phyloP scores from a whole-genome alignment of 2,329 filamentous ascomycete genomes.

The Magnaporthiopsis incrustans region DNA sequence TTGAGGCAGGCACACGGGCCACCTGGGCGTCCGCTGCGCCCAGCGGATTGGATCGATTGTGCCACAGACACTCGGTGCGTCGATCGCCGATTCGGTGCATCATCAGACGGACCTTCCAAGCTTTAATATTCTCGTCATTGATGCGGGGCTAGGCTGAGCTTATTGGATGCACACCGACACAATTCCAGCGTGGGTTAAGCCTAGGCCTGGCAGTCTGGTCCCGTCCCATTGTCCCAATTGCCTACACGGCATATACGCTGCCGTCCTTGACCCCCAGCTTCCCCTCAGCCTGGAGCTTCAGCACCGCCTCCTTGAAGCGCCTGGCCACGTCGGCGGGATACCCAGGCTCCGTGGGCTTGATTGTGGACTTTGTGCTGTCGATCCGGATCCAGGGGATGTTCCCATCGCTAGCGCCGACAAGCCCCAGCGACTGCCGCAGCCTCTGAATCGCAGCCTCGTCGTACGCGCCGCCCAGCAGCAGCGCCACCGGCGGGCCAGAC shows the following conservation, averaged over 20 bases:
- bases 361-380: constrained; percentile 2
- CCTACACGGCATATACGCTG: background rate
- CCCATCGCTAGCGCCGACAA: background rate
- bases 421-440: constrained; percentile 4
- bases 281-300: background rate
- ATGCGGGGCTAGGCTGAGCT: too few species aligned
- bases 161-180: too few species aligned
- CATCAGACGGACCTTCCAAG: too few species aligned
- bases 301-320: background rate
- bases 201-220: too few species aligned
- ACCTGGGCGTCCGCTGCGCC: too few species aligned
- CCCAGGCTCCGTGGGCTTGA: background rate
- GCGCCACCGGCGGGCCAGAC: constrained; percentile 10
- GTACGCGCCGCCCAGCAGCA: constrained; percentile 19
- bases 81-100: too few species aligned
- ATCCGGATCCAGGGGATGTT: constrained; percentile 5
- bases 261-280: background rate
- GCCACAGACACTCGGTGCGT: too few species aligned
- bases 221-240: too few species aligned
- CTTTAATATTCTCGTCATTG: too few species aligned
- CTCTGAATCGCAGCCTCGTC: constrained; percentile 13
- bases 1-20: too few species aligned
- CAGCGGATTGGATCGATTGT: too few species aligned
- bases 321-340: background rate
- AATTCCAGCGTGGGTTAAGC: too few species aligned